phyloP scores from a whole-genome alignment of 2,329 filamentous ascomycete genomes.

The Cordyceps cicadae region DNA sequence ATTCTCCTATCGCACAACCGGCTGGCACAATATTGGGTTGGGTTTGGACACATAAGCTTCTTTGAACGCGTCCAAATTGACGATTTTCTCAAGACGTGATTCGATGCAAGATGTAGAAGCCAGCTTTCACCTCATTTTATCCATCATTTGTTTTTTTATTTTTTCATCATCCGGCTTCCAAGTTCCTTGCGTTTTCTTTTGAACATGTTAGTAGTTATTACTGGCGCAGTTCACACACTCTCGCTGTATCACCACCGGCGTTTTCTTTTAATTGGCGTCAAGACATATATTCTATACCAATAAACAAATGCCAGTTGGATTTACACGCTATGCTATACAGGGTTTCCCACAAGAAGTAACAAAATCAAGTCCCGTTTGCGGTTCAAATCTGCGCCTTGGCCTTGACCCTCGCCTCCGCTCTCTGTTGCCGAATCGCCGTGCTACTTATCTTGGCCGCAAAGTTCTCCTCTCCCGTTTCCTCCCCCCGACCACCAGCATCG shows the following conservation, averaged over 20 bases:
- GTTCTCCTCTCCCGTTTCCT: constrained; percentile 32
- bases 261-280: no score
- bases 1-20: constrained; percentile 70
- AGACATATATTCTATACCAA: neutral
- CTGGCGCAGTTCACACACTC: neutral
- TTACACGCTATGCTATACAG: neutral
- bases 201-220: no score
- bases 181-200: no score
- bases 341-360: neutral
- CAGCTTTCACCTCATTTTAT: no score
- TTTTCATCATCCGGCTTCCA: no score
- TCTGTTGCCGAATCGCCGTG: constrained; percentile 63
- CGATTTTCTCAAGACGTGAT: constrained; percentile 30
- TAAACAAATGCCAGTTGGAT: neutral
- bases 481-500: constrained; percentile 20
- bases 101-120: no score
- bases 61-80: constrained; percentile 55
- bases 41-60: constrained; percentile 51
- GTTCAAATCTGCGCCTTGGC: constrained; percentile 9
- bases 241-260: neutral
- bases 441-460: constrained; percentile 88
- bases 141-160: no score
- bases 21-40: constrained; percentile 75
- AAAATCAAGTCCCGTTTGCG: no score
- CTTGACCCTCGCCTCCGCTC: constrained; percentile 26